A percentile compares a stretch with the other conserved stretches of the same genome.
These are phyloP conservation scores for Fusarium tupiense DNA, from an alignment of 2,329 filamentous ascomycete genomes.

Conservation along the genomic window DNA sequence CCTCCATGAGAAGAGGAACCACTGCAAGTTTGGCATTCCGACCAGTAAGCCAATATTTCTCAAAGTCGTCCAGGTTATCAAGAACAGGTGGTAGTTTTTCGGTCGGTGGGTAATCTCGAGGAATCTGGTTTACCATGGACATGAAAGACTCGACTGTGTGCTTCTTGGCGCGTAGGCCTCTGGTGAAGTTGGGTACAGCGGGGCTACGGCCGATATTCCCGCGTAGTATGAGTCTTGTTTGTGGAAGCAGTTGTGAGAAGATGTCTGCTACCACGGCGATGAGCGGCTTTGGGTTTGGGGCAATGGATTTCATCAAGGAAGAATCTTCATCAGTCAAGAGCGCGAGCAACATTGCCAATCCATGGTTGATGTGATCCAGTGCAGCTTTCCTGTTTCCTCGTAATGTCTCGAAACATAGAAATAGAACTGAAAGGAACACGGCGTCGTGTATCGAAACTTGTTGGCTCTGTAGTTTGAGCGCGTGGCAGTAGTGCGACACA, in stretches of 20 bases:
- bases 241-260: slow-evolving; percentile 21
- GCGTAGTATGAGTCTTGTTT: slow-evolving; percentile 23
- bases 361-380: slow-evolving; percentile 50
- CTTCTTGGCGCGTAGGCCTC: slow-evolving; percentile 16
- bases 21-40: slow-evolving; percentile 8
- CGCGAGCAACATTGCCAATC: slow-evolving; percentile 46
- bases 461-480: slow-evolving; percentile 46
- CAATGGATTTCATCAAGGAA: slow-evolving; percentile 12
- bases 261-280: slow-evolving; percentile 27
- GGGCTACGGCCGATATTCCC: slow-evolving; percentile 13
- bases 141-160: slow-evolving; percentile 35
- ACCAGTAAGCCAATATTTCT: slow-evolving; percentile 17
- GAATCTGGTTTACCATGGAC: slow-evolving; percentile 8
- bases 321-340: slow-evolving; percentile 43
- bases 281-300: slow-evolving; percentile 36
- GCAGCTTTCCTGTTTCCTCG: slow-evolving; percentile 46
- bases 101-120: neutral
- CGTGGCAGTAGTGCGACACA: slow-evolving; percentile 48
- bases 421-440: slow-evolving; percentile 46
- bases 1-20: slow-evolving; percentile 22
- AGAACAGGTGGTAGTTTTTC: slow-evolving; percentile 14
- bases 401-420: slow-evolving; percentile 47
- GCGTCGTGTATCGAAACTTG: slow-evolving; percentile 43
- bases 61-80: slow-evolving; percentile 33
- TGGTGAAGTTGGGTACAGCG: slow-evolving; percentile 34